Conservation (phyloP, 1,284 basidiomycete genomes). For the Peniophora sp. region DNA sequence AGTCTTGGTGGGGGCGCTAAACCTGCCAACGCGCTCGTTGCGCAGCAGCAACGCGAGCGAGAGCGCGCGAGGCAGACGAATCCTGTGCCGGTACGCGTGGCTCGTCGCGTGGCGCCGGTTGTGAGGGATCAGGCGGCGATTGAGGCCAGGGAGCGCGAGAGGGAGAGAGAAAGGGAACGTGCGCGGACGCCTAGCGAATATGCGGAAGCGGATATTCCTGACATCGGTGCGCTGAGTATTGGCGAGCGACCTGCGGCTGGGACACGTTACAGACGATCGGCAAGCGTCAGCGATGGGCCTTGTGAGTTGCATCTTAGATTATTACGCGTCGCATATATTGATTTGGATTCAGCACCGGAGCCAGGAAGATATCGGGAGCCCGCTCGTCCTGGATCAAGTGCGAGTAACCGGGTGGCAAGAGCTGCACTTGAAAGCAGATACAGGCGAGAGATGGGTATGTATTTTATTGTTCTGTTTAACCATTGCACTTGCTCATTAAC, state of each 20-base stretch:
- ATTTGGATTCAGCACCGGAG: too few relatives aligned
- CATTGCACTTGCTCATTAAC: too few relatives aligned
- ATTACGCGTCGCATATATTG: too few relatives aligned
- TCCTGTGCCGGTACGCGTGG: not conserved
- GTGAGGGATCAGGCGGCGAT: not conserved
- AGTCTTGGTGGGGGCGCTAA: not conserved
- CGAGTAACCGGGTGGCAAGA: too few relatives aligned
- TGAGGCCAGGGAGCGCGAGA: too few relatives aligned
- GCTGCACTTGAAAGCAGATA: too few relatives aligned
- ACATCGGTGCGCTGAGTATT: conserved; percentile 4
- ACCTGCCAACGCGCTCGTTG: conserved; percentile 3
- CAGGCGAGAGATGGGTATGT: too few relatives aligned
- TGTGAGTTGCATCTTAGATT: conserved; percentile 26
- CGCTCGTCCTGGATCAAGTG: not conserved
- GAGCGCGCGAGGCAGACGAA: not conserved
- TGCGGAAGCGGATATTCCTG: not conserved
- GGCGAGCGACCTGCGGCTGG: conserved; percentile 15
- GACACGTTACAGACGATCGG: conserved; percentile 54
- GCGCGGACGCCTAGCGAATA: conserved; percentile 4
- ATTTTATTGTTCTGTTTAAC: too few relatives aligned
- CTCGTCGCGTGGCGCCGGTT: not conserved
- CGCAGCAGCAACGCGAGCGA: conserved; percentile 9
- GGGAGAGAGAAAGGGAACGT: not conserved
- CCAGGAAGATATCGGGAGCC: not conserved
- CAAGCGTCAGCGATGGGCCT: conserved; percentile 58